A percentile compares a stretch with the other conserved stretches of the same genome.
Conservation (phyloP, 129 eudicot species). For the Flaveria brownii region DNA sequence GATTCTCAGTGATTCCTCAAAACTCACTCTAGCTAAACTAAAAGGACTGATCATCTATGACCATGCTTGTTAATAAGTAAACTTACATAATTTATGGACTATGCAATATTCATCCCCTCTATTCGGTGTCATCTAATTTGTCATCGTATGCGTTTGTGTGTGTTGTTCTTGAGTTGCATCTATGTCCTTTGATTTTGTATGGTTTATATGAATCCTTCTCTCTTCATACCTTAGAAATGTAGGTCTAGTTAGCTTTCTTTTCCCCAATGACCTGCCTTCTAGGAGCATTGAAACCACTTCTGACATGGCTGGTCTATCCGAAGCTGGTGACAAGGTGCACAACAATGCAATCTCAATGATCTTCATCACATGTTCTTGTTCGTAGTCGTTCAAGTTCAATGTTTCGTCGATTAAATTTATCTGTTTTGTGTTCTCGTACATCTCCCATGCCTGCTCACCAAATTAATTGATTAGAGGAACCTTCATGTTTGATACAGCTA, state of each 20-base stretch:
- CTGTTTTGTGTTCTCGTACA: constrained; percentile 22
- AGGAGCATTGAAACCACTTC: constrained; percentile 57
- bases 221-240: constrained; percentile 14
- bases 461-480: neutral
- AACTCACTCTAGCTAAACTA: too few relatives aligned
- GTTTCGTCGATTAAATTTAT: constrained; percentile 45
- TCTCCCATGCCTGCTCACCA: neutral
- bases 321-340: constrained; percentile 63
- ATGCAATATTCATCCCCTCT: neutral
- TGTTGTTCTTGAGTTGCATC: neutral
- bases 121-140: neutral
- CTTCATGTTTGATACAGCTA: neutral
- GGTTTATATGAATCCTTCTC: constrained; percentile 28
- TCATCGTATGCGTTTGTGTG: neutral
- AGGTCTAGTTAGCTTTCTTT: constrained; percentile 39
- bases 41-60: too few relatives aligned
- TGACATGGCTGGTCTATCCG: constrained; percentile 68
- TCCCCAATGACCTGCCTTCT: constrained; percentile 39
- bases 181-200: neutral
- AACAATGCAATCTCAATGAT: constrained; percentile 57
- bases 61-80: neutral
- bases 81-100: neutral
- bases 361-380: constrained; percentile 53
- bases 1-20: too few relatives aligned
- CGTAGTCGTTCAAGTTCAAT: constrained; percentile 38